phyloP scores from a whole-genome alignment of 2,329 filamentous ascomycete genomes.

The Kalaharituber pfeilii region DNA sequence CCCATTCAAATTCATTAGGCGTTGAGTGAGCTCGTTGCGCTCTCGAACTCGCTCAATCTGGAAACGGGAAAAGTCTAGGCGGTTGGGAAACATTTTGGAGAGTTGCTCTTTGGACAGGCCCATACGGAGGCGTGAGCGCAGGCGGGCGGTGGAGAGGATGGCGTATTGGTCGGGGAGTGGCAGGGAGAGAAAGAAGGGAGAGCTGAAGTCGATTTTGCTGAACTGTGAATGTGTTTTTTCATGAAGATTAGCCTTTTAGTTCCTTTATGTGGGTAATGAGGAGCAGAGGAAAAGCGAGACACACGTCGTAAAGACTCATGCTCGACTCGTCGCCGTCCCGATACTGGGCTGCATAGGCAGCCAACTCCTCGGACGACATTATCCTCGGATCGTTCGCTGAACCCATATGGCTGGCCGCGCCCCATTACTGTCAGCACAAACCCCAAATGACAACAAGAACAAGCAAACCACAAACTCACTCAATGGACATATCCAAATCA shows the following conservation, averaged over 20 bases:
- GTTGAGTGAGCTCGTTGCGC: constrained; percentile 83
- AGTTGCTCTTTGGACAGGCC: constrained; percentile 91
- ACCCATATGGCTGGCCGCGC: constrained; percentile 47
- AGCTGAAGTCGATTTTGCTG: constrained; percentile 95
- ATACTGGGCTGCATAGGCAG: constrained; percentile 86
- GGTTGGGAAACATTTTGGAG: constrained; percentile 88
- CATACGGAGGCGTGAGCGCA: constrained; percentile 82
- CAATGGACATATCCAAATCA: constrained; percentile 58
- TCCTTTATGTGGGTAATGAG: not conserved
- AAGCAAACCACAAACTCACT: constrained; percentile 30
- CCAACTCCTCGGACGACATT: constrained; percentile 87
- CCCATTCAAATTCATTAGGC: constrained; percentile 83
- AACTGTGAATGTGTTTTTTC: constrained; percentile 43
- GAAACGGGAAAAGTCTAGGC: constrained; percentile 92
- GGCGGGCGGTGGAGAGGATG: constrained; percentile 80
- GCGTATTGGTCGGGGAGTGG: constrained; percentile 88
- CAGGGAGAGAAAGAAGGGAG: constrained; percentile 82
- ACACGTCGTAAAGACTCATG: constrained; percentile 12
- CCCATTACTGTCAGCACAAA: not conserved
- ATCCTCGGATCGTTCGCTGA: constrained; percentile 82
- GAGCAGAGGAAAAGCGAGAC: not conserved
- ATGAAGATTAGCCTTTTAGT: no score
- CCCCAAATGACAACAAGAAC: not conserved
- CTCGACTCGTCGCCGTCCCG: constrained; percentile 51
- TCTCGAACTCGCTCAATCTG: constrained; percentile 90